Conservation (phyloP, 345 rosid species). For the Cardamine occulta region DNA sequence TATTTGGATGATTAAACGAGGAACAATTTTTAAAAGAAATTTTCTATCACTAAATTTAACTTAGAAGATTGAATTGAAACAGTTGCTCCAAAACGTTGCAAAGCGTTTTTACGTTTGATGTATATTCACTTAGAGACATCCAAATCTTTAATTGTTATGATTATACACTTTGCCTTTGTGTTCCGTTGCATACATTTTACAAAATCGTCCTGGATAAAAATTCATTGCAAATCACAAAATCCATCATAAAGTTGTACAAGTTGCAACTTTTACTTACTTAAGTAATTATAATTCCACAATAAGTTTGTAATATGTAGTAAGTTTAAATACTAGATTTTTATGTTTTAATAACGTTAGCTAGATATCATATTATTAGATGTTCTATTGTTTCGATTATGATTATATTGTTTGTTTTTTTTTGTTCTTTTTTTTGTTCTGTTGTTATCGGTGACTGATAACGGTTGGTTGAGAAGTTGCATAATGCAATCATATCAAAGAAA, state of each 20-base stretch:
- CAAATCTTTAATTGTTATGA: background rate
- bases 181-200: background rate
- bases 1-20: background rate
- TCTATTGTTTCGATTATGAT: background rate
- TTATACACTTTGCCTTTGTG: no score
- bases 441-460: slow-evolving; percentile 9
- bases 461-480: slow-evolving; percentile 20
- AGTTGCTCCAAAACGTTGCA: background rate
- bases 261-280: no score
- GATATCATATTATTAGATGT: no score
- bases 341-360: no score
- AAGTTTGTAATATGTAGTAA: no score
- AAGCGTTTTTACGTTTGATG: background rate
- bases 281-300: no score
- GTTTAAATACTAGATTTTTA: no score
- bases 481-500: slow-evolving; percentile 27
- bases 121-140: background rate
- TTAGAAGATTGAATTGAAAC: background rate
- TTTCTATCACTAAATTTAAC: background rate
- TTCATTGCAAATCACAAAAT: no score
- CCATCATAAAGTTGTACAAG: no score
- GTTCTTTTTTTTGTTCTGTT: background rate
- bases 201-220: background rate
- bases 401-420: background rate
- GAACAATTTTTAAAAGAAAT: background rate